Evolutionary conservation across 306 rosid genomes (phyloP).

Genomic region (Quercus rubra): DNA sequence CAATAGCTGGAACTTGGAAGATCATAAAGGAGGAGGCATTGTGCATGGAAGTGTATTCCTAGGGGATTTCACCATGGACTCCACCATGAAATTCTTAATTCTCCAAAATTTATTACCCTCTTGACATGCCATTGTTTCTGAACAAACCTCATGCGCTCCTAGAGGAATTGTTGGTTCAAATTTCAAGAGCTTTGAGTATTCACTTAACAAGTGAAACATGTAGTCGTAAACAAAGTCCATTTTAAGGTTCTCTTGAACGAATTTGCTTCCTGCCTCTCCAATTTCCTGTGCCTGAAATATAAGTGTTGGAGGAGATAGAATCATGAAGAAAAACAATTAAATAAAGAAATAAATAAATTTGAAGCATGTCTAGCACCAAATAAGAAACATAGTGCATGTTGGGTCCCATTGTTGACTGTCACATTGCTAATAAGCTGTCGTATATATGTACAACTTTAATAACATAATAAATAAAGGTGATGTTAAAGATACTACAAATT

Average conservation of each 20-base stretch:
- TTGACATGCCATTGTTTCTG: slow-evolving; percentile 26
- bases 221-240: slow-evolving; percentile 52
- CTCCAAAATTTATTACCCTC: not conserved
- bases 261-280: slow-evolving; percentile 32
- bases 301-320: too few species aligned
- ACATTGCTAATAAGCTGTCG: too few species aligned
- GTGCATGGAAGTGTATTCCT: slow-evolving; percentile 38
- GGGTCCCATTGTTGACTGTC: too few species aligned
- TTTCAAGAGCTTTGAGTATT: slow-evolving; percentile 37
- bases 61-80: slow-evolving; percentile 33
- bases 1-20: not conserved
- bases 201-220: slow-evolving; percentile 34
- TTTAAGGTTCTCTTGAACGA: slow-evolving; percentile 27
- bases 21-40: slow-evolving; percentile 35
- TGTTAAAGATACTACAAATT: too few species aligned
- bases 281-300: slow-evolving; percentile 18
- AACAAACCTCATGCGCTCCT: slow-evolving; percentile 37
- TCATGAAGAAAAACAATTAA: too few species aligned
- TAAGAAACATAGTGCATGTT: too few species aligned
- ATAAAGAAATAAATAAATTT: too few species aligned
- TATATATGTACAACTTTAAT: too few species aligned
- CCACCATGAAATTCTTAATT: slow-evolving; percentile 2
- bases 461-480: too few species aligned
- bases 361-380: not conserved
- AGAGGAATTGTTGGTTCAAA: slow-evolving; percentile 38